Conservation (phyloP, 306 rosid genomes). For the Sicyos baderoa region DNA sequence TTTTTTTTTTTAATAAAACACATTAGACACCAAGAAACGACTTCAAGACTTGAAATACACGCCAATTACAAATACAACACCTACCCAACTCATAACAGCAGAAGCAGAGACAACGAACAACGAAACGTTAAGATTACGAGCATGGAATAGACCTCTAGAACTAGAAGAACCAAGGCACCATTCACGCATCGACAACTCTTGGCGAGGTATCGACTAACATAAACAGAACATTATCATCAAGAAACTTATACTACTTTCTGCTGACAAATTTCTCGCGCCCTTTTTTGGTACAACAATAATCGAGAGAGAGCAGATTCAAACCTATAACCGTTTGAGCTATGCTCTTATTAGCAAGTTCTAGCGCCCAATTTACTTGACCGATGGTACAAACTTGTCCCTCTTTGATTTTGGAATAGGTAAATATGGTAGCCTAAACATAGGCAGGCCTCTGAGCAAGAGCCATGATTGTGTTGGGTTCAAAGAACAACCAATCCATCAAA, state of each 20-base stretch:
- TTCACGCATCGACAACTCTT: not conserved
- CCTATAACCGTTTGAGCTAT: no score
- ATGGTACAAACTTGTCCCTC: conserved; percentile 53
- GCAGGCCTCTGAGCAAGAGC: conserved; percentile 97
- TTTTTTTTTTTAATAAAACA: not conserved
- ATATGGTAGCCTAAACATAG: conserved; percentile 85
- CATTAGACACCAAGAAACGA: no score
- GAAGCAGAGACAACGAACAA: not conserved
- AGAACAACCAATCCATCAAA: conserved; percentile 70
- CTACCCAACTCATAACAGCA: not conserved
- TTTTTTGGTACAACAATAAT: no score
- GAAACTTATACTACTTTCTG: conserved; percentile 52
- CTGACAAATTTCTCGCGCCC: conserved; percentile 83
- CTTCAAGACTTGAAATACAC: not conserved
- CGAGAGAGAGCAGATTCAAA: no score
- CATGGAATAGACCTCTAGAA: conserved; percentile 3
- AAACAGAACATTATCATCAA: conserved; percentile 54
- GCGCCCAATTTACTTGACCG: conserved; percentile 44
- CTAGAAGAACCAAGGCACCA: not conserved
- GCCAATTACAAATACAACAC: conserved; percentile 6
- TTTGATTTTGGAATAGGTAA: conserved; percentile 70
- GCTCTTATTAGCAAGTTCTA: no score
- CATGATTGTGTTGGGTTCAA: conserved; percentile 81
- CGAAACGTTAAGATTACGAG: conserved; percentile 1
- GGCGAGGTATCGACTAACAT: conserved; percentile 45